These are phyloP conservation scores for Abrus precatorius DNA, from an alignment of 306 rosid genomes.

Conservation along the genomic window DNA sequence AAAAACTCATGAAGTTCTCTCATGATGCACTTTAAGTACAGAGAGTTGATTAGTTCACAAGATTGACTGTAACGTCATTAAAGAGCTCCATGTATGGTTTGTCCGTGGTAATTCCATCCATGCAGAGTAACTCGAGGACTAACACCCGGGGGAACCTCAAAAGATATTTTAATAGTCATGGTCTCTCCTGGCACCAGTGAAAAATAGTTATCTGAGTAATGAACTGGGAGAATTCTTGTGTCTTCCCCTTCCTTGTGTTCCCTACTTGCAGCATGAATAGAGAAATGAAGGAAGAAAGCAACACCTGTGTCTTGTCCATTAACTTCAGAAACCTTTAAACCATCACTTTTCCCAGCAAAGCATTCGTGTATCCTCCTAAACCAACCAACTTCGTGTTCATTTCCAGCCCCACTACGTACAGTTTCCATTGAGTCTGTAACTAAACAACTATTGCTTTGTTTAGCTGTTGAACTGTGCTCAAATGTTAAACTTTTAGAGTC, in stretches of 20 bases:
- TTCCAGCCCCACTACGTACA: constrained; percentile 39
- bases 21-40: background rate
- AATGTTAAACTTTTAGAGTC: constrained; percentile 53
- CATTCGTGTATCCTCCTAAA: constrained; percentile 62
- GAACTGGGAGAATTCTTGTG: constrained; percentile 90
- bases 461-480: constrained; percentile 51
- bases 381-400: constrained; percentile 56
- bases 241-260: constrained; percentile 74
- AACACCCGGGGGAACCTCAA: constrained; percentile 73
- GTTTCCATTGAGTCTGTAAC: constrained; percentile 46
- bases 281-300: constrained; percentile 93
- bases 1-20: constrained; percentile 1
- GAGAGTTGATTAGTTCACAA: constrained; percentile 25
- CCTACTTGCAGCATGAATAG: constrained; percentile 69
- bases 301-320: constrained; percentile 73
- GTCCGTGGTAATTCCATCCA: constrained; percentile 80
- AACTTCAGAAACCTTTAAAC: constrained; percentile 64
- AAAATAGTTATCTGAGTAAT: constrained; percentile 95
- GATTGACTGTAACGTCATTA: constrained; percentile 35
- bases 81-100: constrained; percentile 52
- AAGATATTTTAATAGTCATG: constrained; percentile 70
- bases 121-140: constrained; percentile 72
- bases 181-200: constrained; percentile 89
- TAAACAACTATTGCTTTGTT: constrained; percentile 50
- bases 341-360: constrained; percentile 48